A percentile compares a stretch with the other conserved stretches of the same genome.
Conservation (phyloP, 306 rosid species). For the Vigna mungo region DNA sequence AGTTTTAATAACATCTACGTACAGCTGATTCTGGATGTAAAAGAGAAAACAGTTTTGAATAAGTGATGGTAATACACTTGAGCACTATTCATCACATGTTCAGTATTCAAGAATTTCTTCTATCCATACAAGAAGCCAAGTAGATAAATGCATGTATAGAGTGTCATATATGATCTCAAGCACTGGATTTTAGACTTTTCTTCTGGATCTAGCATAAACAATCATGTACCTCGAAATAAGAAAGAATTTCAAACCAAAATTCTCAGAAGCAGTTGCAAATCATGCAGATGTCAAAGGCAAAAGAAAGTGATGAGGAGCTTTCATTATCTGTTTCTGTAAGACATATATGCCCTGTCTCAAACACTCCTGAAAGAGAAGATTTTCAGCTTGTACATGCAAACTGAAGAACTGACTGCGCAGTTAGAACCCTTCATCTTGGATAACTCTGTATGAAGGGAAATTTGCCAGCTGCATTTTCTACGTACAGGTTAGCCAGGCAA, state of each 20-base stretch:
- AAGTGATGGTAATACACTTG: conserved; percentile 19
- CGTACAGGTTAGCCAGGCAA: conserved; percentile 48
- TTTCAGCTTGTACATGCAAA: conserved; percentile 42
- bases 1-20: conserved; percentile 20
- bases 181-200: conserved; percentile 37
- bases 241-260: conserved; percentile 22
- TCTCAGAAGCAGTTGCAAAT: conserved; percentile 4
- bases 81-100: conserved; percentile 33
- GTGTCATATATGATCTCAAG: conserved; percentile 33
- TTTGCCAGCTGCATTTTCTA: not conserved
- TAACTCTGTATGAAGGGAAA: conserved; percentile 11
- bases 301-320: not conserved
- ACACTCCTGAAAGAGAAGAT: conserved; percentile 9
- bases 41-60: conserved; percentile 10
- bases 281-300: conserved; percentile 13
- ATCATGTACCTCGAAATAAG: conserved; percentile 39
- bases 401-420: conserved; percentile 43
- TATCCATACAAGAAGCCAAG: conserved; percentile 29
- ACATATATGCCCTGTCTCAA: not conserved
- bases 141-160: conserved; percentile 24
- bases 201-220: conserved; percentile 28
- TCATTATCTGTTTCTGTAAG: conserved; percentile 6
- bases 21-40: conserved; percentile 28
- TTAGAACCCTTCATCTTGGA: conserved; percentile 38
- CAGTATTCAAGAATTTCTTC: conserved; percentile 41